Evolutionary conservation across 352 stramenopile species (phyloP), one percentile per base, ranked within the genome.

Genomic region (Globisporangium orthogonon): DNA sequence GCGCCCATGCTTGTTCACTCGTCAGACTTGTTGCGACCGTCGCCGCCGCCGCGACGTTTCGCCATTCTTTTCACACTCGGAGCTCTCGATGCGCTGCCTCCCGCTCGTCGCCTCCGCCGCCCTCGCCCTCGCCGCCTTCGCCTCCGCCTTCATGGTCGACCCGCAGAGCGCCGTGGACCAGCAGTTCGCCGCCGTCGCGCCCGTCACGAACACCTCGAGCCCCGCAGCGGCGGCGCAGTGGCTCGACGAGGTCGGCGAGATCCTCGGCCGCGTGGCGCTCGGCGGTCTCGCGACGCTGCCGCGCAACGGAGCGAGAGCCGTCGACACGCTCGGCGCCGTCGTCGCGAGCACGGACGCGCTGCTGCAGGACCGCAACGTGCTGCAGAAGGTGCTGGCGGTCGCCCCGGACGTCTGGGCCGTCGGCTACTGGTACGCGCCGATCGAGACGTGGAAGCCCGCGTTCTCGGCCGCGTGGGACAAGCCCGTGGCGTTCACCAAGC

Each of bases 371-470:
- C 7, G 41, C 13, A 30, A 6, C 0, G 65, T 87, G 39, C 44
- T 84, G 23, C 55, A 58, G 33, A 67, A 63, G 29, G 47, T 78
- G 51, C 40, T 75, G 17, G 54, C 66, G 35, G 40, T 83, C 13
- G 35, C 77, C 11, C 74, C 77, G 6, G 74, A 69, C 23, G 66
- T 87, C 13, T 87, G 74, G 74, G 59, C 61, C 18, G 67, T 67
- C 40, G 74, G 72, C 18, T 85, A 75, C 58, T 87, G 73, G 74
- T 87, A 85, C 63, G 52, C 48, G 29, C 66, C 68, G 2, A 63
- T 78, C 10, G 53, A 29, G 40, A 60, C 65, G 13, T 87, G 72
- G 73, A 59, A 74, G 49, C 47, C 58, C 1, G 18, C 61, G 29
- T 75, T 85, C 41, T 60, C 62, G 7, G 33, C 50, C 10, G 53